Base-by-base conservation (phyloP, 495 filamentous ascomycete genomes). In the Copromyces sp. region DNA sequence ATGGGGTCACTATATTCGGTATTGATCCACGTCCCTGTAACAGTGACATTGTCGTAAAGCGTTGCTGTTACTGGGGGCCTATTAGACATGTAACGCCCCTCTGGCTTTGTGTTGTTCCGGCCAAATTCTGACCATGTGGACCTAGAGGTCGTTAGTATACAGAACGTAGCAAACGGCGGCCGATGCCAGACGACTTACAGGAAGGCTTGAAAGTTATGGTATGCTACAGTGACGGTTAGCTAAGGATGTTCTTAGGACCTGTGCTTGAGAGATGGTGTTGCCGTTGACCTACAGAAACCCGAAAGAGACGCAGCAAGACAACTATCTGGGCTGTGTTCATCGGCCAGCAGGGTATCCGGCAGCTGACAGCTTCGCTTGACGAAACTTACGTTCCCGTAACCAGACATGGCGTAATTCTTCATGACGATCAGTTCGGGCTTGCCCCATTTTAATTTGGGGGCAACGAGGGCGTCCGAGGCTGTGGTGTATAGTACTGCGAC, bases 401-500 rank as follows among this genome's bases (percentile, higher is more conserved):
- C 79, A 7, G 89, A 78, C 61, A 80, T 81, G 4, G 93, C 90
- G 6, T 83, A 77, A 37, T 89, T 90, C 42, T 78, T 76, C n/a
- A 94, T 76, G 2, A 81, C 37, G 39, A 70, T 80, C 11, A 75
- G 38, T 40, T 88, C 74, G 77, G 81, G 81, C 1, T 80, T 74
- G n/a, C 87, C 86, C 74, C 83, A 85, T 38, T 83, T 86, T 2
- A 93, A 82, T 73, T 89, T 87, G 11, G 92, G 92, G 29, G 90
- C 84, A 0, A 94, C 90, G 69, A 94, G 77, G 4, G 90, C 89
- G 75, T 92, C 89, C 0, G 90, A 89, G 0, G 92, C 91, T 9
- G 91, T 91, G 2, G 91, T 92, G 76, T 93, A 94, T 9, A 93
- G 79, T 82, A 90, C 88, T 9, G 89, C 87, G 3, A 87, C 83